Evolutionary conservation across 768 basidiomycete genomes (phyloP), one percentile per base, ranked within the genome.

Genomic region (Daedalea quercina): DNA sequence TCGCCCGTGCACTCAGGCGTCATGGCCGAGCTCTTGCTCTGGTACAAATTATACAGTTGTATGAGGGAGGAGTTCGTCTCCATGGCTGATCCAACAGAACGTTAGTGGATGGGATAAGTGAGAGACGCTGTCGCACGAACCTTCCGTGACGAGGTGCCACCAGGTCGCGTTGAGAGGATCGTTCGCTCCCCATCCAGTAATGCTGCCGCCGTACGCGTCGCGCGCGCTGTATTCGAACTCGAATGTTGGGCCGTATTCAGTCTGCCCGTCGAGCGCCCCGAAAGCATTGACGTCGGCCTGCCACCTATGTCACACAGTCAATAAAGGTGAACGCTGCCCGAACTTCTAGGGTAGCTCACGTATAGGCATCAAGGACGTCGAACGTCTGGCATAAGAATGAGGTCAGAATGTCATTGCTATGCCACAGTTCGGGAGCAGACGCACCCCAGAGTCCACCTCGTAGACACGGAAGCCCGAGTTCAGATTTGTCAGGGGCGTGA

Each of bases 131-230:
- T 33, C 24, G 19, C 15, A 69, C 73, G 55, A 48, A 81, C 84
- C 76, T 68, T 87, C 85, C 17, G 86, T 88, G 40, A 89, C 84
- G 44, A 67, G 76, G 59, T 88, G 86, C 87, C 87, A 89, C 82
- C 84, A 89, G 12, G 87, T 88, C 6, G 85, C 84, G 55, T 89
- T 89, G 56, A 89, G 66, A 0, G 87, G 87, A 60, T 85, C 85
- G 47, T 73, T 70, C 3, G 68, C 61, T 24, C 72, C 69, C 86
- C 86, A 88, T 25, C 75, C 70, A 1, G 73, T 66, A 44, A 83
- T 76, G 49, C 69, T 78, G 31, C 58, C 60, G 22, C 85, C 87
- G 52, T 87, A 89, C 0, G 81, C 70, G 50, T 80, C 73, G 33
- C 87, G 80, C 22, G 86, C 82, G 59, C 70, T 82, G 61, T 89